Base-by-base conservation (phyloP, 2,329 filamentous ascomycete genomes). In the Pyrenophora teres region DNA sequence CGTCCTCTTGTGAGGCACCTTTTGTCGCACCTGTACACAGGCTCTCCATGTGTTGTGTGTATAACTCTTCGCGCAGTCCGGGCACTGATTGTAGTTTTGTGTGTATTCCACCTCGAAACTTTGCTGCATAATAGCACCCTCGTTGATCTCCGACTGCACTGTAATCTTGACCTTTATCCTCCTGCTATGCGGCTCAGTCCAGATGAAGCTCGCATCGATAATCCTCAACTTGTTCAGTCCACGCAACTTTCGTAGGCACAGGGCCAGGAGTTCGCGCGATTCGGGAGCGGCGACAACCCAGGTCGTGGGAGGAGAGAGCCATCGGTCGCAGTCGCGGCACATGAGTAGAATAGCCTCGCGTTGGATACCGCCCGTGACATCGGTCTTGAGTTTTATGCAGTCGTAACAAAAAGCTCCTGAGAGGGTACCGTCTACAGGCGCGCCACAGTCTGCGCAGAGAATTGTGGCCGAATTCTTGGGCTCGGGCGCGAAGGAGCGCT, bases 391-490 rank as follows among this genome's bases (percentile, higher is more conserved):
- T 75, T 96, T 96, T 72, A 97, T 86, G 76, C 94, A 97, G 80
- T 97, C 93, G 75, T 91, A 91, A 79, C 94, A 99, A 50, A 97
- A 87, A 35, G 94, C 92, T 56, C 92, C 92, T 2, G 86, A 66
- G 6, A 86, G 85, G 15, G 92, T 96, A 74, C 94, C 94, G 76
- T 97, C 92, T 68, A 99, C 96, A 33, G 93, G 88, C 54, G 90
- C 92, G 70, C 93, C 94, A 76, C 94, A 99, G 81, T 97, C 96
- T 80, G 91, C 96, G 77, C 94, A 99, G 52, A 99, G 88, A 71
- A 97, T 96, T n/a, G 84, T 87, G 57, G 84, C 83, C 57, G 77
- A 68, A 52, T 62, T 75, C 56, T 73, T 71, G 25, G 69, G 63
- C 40, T 63, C 62, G 51, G 76, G 72, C 52, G 70, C 71, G 59